phyloP scores from a whole-genome alignment of 805 yeast species.

The Pichia deserticola region DNA sequence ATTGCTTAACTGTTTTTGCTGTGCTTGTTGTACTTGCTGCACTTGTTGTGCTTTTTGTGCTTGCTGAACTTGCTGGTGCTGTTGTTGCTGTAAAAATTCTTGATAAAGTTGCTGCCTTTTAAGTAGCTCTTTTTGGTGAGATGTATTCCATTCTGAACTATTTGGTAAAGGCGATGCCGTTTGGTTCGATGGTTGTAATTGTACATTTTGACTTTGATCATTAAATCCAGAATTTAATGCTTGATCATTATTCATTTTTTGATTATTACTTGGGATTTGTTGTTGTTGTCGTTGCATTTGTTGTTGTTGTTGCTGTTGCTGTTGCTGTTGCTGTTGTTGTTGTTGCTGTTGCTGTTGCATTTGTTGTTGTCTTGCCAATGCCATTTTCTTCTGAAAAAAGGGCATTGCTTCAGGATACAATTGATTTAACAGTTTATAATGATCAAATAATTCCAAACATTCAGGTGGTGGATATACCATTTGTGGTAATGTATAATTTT shows the following conservation, averaged over 20 bases:
- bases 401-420: conserved; percentile 45
- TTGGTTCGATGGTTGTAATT: too few species aligned
- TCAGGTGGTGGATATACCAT: conserved; percentile 49
- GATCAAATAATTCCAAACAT: conserved; percentile 43
- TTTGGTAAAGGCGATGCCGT: too few species aligned
- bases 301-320: too few species aligned
- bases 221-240: too few species aligned
- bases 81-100: conserved; percentile 9
- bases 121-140: neutral
- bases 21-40: conserved; percentile 2
- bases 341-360: neutral
- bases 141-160: neutral
- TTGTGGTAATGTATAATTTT: conserved; percentile 33
- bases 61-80: conserved; percentile 7
- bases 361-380: conserved; percentile 19
- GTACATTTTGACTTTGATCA: too few species aligned
- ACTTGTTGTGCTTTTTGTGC: conserved; percentile 5
- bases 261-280: neutral
- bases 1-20: neutral
- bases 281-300: neutral
- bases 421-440: conserved; percentile 32
- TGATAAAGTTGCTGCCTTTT: conserved; percentile 1
- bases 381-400: conserved; percentile 23
- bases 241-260: neutral
- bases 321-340: too few species aligned